Percentiles rank a stretch among this genome's conserved stretches.
Evolutionary conservation across 192 early-diverging fungal genomes (phyloP).

Genomic region (Linnemannia schmuckeri): DNA sequence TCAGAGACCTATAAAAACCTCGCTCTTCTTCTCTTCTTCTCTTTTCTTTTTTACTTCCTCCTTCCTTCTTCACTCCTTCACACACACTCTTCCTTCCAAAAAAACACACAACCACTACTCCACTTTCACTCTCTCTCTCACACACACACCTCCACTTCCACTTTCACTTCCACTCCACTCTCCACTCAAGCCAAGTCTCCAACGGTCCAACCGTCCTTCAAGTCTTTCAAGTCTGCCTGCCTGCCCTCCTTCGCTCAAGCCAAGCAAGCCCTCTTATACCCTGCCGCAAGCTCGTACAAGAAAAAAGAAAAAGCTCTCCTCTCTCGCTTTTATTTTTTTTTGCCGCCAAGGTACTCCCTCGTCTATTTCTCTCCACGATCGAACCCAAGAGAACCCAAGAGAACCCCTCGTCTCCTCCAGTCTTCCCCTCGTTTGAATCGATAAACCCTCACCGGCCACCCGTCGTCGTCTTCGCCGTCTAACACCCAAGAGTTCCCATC

Average conservation of each 20-base stretch:
- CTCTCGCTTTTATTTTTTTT: neutral
- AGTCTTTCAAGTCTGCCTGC: neutral
- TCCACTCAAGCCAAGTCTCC: neutral
- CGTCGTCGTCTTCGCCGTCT: neutral
- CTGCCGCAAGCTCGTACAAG: neutral
- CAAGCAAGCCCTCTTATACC: constrained; percentile 8
- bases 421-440: neutral
- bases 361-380: neutral
- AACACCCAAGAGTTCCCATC: neutral
- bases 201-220: neutral
- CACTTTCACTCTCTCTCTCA: neutral
- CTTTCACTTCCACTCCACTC: constrained; percentile 19
- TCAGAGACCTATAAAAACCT: neutral
- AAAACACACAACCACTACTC: neutral
- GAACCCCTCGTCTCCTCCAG: neutral
- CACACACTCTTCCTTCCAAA: neutral
- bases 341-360: neutral
- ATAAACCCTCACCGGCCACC: neutral
- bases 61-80: constrained; percentile 2
- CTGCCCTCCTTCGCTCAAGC: neutral
- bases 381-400: neutral
- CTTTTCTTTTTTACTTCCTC: constrained; percentile 8
- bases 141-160: neutral
- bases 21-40: neutral
- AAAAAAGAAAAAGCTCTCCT: neutral